Evolutionary conservation across 2,329 filamentous ascomycete species (phyloP).

Genomic region (Trichoderma sp.): DNA sequence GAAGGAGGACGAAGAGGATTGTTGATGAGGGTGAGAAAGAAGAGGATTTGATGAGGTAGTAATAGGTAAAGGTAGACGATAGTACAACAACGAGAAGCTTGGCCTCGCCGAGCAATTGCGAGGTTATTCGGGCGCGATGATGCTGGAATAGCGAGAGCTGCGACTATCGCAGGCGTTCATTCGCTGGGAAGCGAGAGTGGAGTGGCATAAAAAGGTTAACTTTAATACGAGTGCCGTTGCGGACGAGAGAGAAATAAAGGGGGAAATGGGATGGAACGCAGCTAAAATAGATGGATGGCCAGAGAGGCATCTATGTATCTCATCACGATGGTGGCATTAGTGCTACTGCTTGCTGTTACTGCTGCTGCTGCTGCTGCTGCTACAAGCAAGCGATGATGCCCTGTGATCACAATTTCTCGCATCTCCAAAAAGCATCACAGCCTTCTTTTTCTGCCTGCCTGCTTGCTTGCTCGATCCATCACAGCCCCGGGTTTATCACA

Average conservation of each 20-base stretch:
- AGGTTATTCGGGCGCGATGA: background rate
- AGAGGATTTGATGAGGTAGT: background rate
- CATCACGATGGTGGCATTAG: background rate
- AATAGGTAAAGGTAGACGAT: background rate
- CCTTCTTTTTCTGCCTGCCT: background rate
- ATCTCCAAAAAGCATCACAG: background rate
- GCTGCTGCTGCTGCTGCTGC: background rate
- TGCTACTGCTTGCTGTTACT: background rate
- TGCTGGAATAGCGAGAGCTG: conserved; percentile 2
- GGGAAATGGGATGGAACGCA: conserved; percentile 27
- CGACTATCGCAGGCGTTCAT: conserved; percentile 3
- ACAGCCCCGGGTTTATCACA: conserved; percentile 5
- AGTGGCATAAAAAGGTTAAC: conserved; percentile 22
- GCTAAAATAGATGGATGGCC: conserved; percentile 21
- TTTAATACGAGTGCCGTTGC: conserved; percentile 28
- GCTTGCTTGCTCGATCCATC: background rate
- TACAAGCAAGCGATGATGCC: background rate
- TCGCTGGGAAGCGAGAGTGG: conserved; percentile 27
- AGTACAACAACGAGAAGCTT: too few species aligned
- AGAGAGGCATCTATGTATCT: background rate
- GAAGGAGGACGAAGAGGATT: too few species aligned
- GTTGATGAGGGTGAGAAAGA: too few species aligned
- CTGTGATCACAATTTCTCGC: background rate
- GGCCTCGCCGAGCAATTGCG: too few species aligned
- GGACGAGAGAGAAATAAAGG: conserved; percentile 25